Conservation (phyloP, 345 rosid genomes). For the Brassica rapa region DNA sequence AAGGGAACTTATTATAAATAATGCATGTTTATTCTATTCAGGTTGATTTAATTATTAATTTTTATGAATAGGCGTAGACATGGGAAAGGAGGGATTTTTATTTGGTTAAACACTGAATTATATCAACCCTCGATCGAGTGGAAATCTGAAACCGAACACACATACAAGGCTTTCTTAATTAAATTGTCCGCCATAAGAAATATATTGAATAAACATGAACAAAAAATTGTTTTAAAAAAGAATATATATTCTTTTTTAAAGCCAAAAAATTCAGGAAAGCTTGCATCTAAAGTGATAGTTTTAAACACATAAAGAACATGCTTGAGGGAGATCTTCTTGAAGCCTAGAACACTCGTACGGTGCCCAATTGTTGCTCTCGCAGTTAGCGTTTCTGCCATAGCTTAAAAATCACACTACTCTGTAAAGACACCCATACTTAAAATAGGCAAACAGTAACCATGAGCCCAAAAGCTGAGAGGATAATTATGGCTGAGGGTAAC, state of each 20-base stretch:
- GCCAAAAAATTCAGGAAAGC: not conserved
- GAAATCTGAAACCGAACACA: not conserved
- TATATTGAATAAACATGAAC: not conserved
- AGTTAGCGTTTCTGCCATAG: not conserved
- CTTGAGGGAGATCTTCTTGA: not conserved
- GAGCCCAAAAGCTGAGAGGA: not conserved
- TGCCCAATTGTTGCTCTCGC: not conserved
- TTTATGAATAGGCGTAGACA: not conserved
- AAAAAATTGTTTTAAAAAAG: not conserved
- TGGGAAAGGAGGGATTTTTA: not conserved
- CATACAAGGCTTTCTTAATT: not conserved
- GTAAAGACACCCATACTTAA: not conserved
- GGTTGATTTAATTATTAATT: slow-evolving; percentile 24
- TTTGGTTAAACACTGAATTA: not conserved
- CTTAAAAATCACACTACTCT: not conserved
- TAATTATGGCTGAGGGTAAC: not conserved
- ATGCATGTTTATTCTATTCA: slow-evolving; percentile 31
- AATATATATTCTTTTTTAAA: not conserved
- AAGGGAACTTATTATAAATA: slow-evolving; percentile 11
- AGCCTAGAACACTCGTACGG: not conserved
- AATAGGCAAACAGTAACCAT: not conserved
- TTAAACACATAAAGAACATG: not conserved
- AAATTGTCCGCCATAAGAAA: not conserved
- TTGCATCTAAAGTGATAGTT: not conserved
- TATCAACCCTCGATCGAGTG: not conserved